phyloP scores from a whole-genome alignment of 805 yeast genomes.

The Ascoidea asiatica region DNA sequence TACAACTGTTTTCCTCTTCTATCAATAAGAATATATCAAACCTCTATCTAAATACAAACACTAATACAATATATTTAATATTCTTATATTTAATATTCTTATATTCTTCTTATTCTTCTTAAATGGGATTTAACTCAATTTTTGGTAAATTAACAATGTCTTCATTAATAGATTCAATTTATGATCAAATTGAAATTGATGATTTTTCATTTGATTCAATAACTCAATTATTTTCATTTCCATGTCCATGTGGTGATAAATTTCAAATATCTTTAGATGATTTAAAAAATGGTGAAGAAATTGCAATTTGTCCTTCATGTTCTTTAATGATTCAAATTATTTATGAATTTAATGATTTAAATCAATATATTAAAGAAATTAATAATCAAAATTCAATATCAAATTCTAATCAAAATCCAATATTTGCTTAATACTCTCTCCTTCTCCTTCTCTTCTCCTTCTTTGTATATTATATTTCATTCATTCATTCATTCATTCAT shows the following conservation, averaged over 20 bases:
- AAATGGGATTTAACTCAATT: background rate
- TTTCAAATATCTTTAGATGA: slow-evolving; percentile 83
- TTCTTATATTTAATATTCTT: too few relatives aligned
- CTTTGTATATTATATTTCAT: too few relatives aligned
- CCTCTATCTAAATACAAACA: too few relatives aligned
- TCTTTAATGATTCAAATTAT: slow-evolving; percentile 86
- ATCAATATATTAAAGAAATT: slow-evolving; percentile 2
- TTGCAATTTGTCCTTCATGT: slow-evolving; percentile 95
- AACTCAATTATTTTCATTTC: slow-evolving; percentile 78
- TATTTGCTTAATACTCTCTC: too few relatives aligned
- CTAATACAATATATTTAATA: too few relatives aligned
- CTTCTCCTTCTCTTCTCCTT: too few relatives aligned
- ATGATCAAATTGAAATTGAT: slow-evolving; percentile 94
- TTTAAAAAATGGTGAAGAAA: slow-evolving; percentile 77
- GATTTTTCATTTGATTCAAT: slow-evolving; percentile 84
- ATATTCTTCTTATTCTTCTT: too few relatives aligned
- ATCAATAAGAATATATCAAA: too few relatives aligned
- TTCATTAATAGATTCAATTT: slow-evolving; percentile 40
- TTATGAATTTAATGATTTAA: slow-evolving; percentile 41
- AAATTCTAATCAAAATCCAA: too few relatives aligned
- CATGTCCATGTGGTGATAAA: slow-evolving; percentile 97
- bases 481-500: too few relatives aligned
- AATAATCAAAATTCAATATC: too few relatives aligned
- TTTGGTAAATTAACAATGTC: background rate
- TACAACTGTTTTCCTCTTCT: too few relatives aligned